Evolutionary conservation across 108 stramenopile genomes (phyloP).

Genomic region (Cylindrotheca fusiformis): DNA sequence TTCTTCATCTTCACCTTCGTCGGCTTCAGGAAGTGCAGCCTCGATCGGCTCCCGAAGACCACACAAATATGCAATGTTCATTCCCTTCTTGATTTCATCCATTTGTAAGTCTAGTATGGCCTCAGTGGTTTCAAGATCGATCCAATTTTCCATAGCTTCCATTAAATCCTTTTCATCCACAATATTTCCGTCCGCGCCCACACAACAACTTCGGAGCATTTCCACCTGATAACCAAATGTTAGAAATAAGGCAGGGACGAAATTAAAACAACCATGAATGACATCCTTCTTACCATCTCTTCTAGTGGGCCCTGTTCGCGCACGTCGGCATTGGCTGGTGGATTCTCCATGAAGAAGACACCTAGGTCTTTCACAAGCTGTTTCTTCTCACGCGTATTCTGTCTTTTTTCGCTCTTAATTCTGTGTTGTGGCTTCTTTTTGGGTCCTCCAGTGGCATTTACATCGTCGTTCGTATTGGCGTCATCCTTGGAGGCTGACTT

Average conservation of each 20-base stretch:
- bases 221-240: too few relatives aligned
- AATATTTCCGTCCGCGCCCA: slow-evolving; percentile 14
- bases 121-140: slow-evolving; percentile 16
- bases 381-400: slow-evolving; percentile 26
- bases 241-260: too few relatives aligned
- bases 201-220: slow-evolving; percentile 16
- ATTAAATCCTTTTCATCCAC: slow-evolving; percentile 14
- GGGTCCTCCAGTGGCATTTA: too few relatives aligned
- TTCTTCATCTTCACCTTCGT: slow-evolving; percentile 19
- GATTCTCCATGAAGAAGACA: slow-evolving; percentile 13
- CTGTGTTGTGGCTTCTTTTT: slow-evolving; percentile 9
- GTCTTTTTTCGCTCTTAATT: slow-evolving; percentile 23
- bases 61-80: slow-evolving; percentile 23
- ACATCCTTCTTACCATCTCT: too few relatives aligned
- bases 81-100: slow-evolving; percentile 25
- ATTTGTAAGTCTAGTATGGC: slow-evolving; percentile 10
- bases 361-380: slow-evolving; percentile 17
- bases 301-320: slow-evolving; percentile 11
- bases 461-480: too few relatives aligned
- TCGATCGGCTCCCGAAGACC: slow-evolving; percentile 19
- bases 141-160: slow-evolving; percentile 22
- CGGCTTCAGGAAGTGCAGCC: slow-evolving; percentile 19
- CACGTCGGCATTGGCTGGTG: slow-evolving; percentile 3
- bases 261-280: too few relatives aligned
- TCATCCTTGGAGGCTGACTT: slow-evolving; percentile 20